Conservation (phyloP, 148 eudicot genomes). For the Arbutus unedo region DNA sequence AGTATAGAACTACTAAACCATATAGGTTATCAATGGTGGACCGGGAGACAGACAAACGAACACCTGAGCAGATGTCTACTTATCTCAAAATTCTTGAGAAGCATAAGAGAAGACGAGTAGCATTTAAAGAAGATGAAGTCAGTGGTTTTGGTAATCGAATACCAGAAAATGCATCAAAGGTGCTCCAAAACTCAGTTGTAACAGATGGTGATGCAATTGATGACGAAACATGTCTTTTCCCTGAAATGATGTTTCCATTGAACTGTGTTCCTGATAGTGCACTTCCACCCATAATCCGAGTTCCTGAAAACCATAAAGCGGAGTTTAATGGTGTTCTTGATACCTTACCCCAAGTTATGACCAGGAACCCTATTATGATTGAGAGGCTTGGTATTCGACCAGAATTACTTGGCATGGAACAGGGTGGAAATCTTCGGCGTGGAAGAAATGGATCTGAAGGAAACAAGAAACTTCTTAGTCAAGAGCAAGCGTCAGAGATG, state of each 20-base stretch:
- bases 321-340: constrained; percentile 82
- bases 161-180: constrained; percentile 37
- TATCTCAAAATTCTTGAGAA: constrained; percentile 70
- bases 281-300: constrained; percentile 38
- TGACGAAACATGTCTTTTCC: constrained; percentile 61
- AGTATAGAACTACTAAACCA: constrained; percentile 63
- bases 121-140: constrained; percentile 53
- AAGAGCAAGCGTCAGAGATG: constrained; percentile 70
- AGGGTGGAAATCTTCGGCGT: constrained; percentile 49
- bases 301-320: constrained; percentile 40
- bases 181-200: constrained; percentile 37
- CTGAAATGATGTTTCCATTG: constrained; percentile 79
- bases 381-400: constrained; percentile 94
- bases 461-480: constrained; percentile 47
- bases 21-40: constrained; percentile 49
- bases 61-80: constrained; percentile 77
- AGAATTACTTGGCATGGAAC: constrained; percentile 78
- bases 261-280: constrained; percentile 90
- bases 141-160: constrained; percentile 40
- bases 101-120: constrained; percentile 79
- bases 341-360: constrained; percentile 63
- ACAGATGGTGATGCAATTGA: constrained; percentile 32
- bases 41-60: constrained; percentile 67
- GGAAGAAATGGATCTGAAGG: constrained; percentile 51
- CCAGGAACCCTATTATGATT: constrained; percentile 88